phyloP scores from a whole-genome alignment of 2,329 filamentous ascomycete genomes.

The Diaporthe eres region DNA sequence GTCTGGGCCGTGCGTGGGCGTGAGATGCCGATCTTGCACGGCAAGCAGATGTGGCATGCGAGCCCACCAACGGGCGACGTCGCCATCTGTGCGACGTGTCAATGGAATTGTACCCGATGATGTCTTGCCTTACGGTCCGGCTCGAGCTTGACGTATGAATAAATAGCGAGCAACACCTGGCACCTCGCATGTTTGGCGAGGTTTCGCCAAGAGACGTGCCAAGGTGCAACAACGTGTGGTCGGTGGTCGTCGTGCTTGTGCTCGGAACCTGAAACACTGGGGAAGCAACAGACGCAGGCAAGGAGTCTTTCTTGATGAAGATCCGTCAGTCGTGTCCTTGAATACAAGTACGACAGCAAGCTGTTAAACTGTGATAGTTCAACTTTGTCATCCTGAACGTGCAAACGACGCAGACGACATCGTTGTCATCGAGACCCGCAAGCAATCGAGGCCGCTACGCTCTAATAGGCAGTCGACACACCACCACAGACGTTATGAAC shows the following conservation, averaged over 20 bases:
- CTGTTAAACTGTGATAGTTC: not conserved
- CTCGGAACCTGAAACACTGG: constrained; percentile 31
- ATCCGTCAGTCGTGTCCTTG: not conserved
- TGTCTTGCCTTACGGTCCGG: constrained; percentile 8
- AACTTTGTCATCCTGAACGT: not conserved
- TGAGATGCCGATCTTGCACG: constrained; percentile 11
- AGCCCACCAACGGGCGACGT: not conserved
- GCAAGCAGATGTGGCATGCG: not conserved
- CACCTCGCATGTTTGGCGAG: constrained; percentile 26
- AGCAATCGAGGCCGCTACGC: not conserved
- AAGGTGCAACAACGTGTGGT: constrained; percentile 13
- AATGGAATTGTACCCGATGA: not conserved
- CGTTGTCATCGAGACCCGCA: not conserved
- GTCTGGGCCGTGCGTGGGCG: not conserved
- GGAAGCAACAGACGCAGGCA: constrained; percentile 13
- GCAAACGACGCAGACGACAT: not conserved
- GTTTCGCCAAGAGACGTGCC: constrained; percentile 14
- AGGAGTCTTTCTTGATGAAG: not conserved
- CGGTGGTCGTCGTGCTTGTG: not conserved
- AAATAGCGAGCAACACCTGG: not conserved
- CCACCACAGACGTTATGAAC: constrained; percentile 6
- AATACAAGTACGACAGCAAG: constrained; percentile 10
- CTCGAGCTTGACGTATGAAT: not conserved
- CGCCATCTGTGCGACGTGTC: constrained; percentile 18
- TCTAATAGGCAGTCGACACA: not conserved